Percentiles rank a stretch among this genome's conserved stretches.
These are phyloP conservation scores for Microbotryum intermedium DNA, from an alignment of 1,284 basidiomycete species.

Conservation along the genomic window DNA sequence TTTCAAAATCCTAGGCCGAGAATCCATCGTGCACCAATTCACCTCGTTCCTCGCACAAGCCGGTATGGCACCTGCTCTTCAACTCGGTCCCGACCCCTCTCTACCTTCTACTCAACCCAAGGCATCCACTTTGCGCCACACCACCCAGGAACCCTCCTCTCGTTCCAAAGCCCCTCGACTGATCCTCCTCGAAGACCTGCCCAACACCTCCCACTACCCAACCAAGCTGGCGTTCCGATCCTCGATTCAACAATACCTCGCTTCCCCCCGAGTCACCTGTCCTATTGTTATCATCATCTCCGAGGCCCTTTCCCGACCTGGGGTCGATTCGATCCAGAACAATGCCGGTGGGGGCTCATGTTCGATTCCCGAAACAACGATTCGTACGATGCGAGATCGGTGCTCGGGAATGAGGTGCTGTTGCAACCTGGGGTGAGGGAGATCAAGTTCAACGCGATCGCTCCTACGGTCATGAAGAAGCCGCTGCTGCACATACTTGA, in stretches of 20 bases:
- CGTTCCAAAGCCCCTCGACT: slow-evolving; percentile 38
- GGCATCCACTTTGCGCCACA: neutral
- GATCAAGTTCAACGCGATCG: slow-evolving; percentile 83
- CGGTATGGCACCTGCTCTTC: slow-evolving; percentile 53
- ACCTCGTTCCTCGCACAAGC: slow-evolving; percentile 67
- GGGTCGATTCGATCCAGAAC: slow-evolving; percentile 42
- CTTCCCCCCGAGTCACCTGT: slow-evolving; percentile 39
- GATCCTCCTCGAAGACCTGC: slow-evolving; percentile 83
- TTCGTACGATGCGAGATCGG: slow-evolving; percentile 14
- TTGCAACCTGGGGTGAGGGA: slow-evolving; percentile 59
- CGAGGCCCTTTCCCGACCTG: slow-evolving; percentile 52
- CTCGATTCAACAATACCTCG: slow-evolving; percentile 52
- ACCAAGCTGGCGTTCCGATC: slow-evolving; percentile 70
- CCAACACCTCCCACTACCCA: slow-evolving; percentile 59
- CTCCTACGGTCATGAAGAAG: slow-evolving; percentile 70
- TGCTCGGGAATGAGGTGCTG: slow-evolving; percentile 46
- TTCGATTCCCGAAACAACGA: slow-evolving; percentile 1
- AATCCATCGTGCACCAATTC: slow-evolving; percentile 64
- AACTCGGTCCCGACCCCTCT: slow-evolving; percentile 35
- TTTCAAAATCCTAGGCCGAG: slow-evolving; percentile 38
- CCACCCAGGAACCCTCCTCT: slow-evolving; percentile 11
- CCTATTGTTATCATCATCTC: slow-evolving; percentile 79
- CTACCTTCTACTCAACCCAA: slow-evolving; percentile 10
- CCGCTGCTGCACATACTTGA: slow-evolving; percentile 62
- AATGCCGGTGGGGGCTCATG: neutral